phyloP scores from a whole-genome alignment of 257 asterid genomes.

The Misopates orontium region DNA sequence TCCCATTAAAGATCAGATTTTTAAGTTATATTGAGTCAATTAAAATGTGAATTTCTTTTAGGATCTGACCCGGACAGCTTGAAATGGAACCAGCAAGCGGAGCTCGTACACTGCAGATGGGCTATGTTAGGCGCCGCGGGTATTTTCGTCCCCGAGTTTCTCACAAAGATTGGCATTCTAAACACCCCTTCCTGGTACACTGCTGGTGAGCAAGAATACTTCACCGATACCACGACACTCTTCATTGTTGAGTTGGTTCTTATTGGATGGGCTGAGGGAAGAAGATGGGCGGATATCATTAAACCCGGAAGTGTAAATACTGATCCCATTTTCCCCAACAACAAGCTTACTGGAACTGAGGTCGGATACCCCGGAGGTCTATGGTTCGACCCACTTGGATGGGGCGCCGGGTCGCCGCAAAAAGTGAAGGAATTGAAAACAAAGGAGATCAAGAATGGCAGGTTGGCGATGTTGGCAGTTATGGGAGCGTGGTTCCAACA shows the following conservation, averaged over 20 bases:
- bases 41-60: too few relatives aligned
- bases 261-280: slow-evolving; percentile 92
- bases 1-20: neutral
- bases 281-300: slow-evolving; percentile 82
- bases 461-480: slow-evolving; percentile 94
- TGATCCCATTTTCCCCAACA: slow-evolving; percentile 82
- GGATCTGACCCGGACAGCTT: slow-evolving; percentile 90
- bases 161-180: slow-evolving; percentile 74
- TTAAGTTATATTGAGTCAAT: too few relatives aligned
- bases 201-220: slow-evolving; percentile 85
- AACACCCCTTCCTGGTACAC: slow-evolving; percentile 96
- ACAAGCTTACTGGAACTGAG: slow-evolving; percentile 81
- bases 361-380: slow-evolving; percentile 87
- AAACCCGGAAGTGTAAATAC: slow-evolving; percentile 93
- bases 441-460: slow-evolving; percentile 94
- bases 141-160: slow-evolving; percentile 87
- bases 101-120: slow-evolving; percentile 77
- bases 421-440: slow-evolving; percentile 87
- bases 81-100: slow-evolving; percentile 89
- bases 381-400: slow-evolving; percentile 83
- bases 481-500: slow-evolving; percentile 99
- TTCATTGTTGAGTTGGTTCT: slow-evolving; percentile 86
- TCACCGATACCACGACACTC: slow-evolving; percentile 85
- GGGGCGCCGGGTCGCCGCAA: slow-evolving; percentile 80
- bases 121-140: slow-evolving; percentile 92